Base-by-base conservation (phyloP, 352 stramenopile genomes). In the Phytophthora sansomeana region DNA sequence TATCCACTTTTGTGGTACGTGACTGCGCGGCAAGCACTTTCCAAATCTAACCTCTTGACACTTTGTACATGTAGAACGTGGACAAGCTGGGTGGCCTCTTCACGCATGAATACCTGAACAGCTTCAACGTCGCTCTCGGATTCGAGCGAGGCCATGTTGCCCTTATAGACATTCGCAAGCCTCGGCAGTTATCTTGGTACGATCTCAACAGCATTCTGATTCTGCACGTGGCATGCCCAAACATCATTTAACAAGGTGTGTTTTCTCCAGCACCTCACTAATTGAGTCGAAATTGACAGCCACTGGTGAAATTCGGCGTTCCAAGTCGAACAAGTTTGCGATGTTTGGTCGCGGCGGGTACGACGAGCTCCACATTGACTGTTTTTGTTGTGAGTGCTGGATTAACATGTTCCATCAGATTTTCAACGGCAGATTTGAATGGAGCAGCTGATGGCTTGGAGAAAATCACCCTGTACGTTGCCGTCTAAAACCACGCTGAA, bases 341-440 rank as follows among this genome's bases (percentile, higher is more conserved):
- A 51, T 92, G 32, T 93, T 95, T 67, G 87, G 87, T 29, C 59
- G 72, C 21, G 75, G 81, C 58, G 85, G 87, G 84, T 94, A 63
- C 30, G 72, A 72, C 6, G 32, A 46, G 9, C 19, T 47, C 16
- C 8, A 16, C 1, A 24, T 58, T 53, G 16, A 6, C n/a, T 47
- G n/a, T 1, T 32, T 53, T 47, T 36, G 11, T 4, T 28, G 30
- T 5, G n/a, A 36, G 21, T 58, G 19, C 21, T 49, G 7, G 69
- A 24, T 41, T 9, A 1, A 19, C 14, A 19, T 57, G 14, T 29
- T 53, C 13, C 11, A 38, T 6, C 35, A 89, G 80, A 30, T 89
- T 86, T 58, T 57, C 67, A 19, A 79, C 58, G 11, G 68, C 78
- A 16, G 63, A 76, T 28, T 35, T 84, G 16, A 68, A 80, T 36